Evolutionary conservation across 305 asterid genomes (phyloP), one percentile per base, ranked within the genome.

Genomic region (Plantago rigida): DNA sequence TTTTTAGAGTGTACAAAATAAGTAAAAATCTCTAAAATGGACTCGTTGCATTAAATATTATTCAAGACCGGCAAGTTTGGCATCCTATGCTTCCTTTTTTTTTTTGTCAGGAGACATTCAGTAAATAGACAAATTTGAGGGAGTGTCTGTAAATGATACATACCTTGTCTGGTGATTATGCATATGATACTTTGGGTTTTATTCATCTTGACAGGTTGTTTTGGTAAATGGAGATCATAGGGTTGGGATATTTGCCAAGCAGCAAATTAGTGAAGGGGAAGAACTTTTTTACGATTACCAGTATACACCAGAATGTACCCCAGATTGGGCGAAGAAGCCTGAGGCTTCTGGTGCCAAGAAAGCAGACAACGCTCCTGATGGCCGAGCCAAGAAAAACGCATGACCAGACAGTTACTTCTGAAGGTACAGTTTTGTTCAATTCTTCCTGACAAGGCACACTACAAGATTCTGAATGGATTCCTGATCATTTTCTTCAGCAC

Each of bases 221-320:
- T 74, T 87, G 95, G 94, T 82, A 60, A 95, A 85, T 58, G 97
- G 95, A 69, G 99, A 93, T 75, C 95, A 89, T 77, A 74, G 95
- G 75, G 94, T 93, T 12, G 97, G 94, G 13, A 93, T 93, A 71
- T 93, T 83, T 74, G 97, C 97, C 49, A 87, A 85, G 63, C 89
- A 83, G 69, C 75, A 81, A 53, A 93, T 93, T 24, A 14, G 56
- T 44, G 86, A 95, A 10, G 97, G 99, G 41, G 95, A 89, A 62
- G 99, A 87, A 70, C 78, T 93, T 57, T 87, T 89, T 54, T 93
- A 89, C 59, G 99, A 93, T 59, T 93, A 93, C 57, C 85, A 84
- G 7, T 93, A 89, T 24, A 89, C 82, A 60, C 62, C 94, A 0
- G 95, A 86, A 60, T 70, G 81, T 64, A 85, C 87, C 69, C 95